A percentile compares a stretch with the other conserved stretches of the same genome.
These are phyloP conservation scores for Tolypocladium sp. DNA, from an alignment of 2,329 filamentous ascomycete species.

Conservation along the genomic window DNA sequence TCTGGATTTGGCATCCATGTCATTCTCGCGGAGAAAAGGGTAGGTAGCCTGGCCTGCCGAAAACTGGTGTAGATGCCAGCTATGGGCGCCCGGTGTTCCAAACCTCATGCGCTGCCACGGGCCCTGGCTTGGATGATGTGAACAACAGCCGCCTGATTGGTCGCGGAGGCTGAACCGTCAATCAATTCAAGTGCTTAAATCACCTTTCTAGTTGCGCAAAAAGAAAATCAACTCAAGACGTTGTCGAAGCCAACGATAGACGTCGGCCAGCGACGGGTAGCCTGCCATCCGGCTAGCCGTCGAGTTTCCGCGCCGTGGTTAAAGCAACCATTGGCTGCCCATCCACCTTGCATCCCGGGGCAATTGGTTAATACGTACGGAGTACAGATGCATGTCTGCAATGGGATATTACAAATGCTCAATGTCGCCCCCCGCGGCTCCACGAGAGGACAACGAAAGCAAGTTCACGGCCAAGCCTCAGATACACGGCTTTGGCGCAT, in stretches of 20 bases:
- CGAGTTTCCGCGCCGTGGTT: background rate
- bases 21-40: background rate
- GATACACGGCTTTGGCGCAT: background rate
- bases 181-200: background rate
- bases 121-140: background rate
- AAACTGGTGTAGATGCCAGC: background rate
- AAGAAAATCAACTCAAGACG: background rate
- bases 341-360: background rate
- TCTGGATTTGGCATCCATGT: background rate
- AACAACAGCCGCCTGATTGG: background rate
- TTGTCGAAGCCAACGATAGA: background rate
- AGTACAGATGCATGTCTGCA: background rate
- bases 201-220: no score
- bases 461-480: background rate
- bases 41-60: background rate
- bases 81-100: no score
- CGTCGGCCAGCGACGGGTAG: background rate
- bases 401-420: background rate
- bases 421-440: background rate
- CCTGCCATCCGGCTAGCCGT: background rate
- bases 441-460: background rate
- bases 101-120: background rate
- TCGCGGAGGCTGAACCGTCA: background rate
- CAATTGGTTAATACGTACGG: background rate
- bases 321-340: background rate